Evolutionary conservation across 1,139 yeast species (phyloP).

Genomic region (Geotrichum reessii): DNA sequence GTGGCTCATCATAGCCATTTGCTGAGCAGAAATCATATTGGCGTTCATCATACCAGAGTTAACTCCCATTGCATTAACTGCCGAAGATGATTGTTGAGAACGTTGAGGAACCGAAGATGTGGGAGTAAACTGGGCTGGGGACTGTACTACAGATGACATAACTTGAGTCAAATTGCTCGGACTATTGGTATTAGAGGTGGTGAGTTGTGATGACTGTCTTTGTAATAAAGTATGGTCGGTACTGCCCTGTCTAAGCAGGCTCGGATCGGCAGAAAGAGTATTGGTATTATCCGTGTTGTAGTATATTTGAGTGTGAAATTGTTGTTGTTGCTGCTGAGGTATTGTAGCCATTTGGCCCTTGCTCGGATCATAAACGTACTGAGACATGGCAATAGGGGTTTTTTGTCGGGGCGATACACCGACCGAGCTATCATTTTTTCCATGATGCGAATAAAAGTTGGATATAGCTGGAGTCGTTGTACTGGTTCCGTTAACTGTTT

Average conservation of each 20-base stretch:
- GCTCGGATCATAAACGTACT: neutral
- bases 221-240: conserved; percentile 3
- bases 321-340: conserved; percentile 5
- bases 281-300: neutral
- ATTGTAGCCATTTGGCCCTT: neutral
- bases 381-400: conserved; percentile 3
- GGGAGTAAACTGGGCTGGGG: conserved; percentile 1
- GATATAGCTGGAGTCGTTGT: neutral
- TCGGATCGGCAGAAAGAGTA: neutral
- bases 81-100: neutral
- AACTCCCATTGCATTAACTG: neutral
- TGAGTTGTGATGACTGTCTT: conserved; percentile 8
- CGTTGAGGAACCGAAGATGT: neutral
- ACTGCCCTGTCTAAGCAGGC: neutral
- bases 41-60: neutral
- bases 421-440: conserved; percentile 1
- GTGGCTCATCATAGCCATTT: neutral
- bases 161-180: neutral
- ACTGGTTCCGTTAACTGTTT: neutral
- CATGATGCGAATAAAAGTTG: conserved; percentile 1
- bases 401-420: conserved; percentile 2
- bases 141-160: neutral
- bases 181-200: neutral
- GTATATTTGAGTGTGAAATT: neutral
- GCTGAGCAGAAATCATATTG: neutral